Percentiles rank a stretch among this genome's conserved stretches.
Evolutionary conservation across 1,284 basidiomycete species (phyloP).

Genomic region (Tetrapyrgos nigripes): DNA sequence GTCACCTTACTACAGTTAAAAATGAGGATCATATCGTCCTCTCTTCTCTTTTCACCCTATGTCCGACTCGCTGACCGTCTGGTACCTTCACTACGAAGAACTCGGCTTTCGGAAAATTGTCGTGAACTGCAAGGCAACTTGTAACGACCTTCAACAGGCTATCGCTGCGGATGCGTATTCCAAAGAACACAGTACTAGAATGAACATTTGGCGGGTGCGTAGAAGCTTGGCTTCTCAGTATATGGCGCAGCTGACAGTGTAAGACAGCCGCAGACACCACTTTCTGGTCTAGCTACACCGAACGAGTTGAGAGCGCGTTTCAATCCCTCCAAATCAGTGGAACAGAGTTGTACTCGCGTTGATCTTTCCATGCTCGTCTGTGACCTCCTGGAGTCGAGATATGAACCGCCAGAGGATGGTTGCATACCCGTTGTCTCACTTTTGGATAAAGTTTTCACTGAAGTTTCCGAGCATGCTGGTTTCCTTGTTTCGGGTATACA

Average conservation of each 20-base stretch:
- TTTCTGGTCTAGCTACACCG: not conserved
- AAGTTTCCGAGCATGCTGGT: not conserved
- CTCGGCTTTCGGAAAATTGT: not conserved
- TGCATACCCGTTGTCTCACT: not conserved
- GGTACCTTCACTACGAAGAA: not conserved
- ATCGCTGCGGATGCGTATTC: not conserved
- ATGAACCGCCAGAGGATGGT: not conserved
- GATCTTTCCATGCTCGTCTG: not conserved
- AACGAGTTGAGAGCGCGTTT: not conserved
- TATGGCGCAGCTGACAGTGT: not conserved
- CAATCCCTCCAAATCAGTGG: not conserved
- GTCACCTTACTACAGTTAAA: too few relatives aligned
- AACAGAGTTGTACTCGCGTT: not conserved
- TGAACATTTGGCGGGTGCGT: not conserved
- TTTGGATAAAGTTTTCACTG: not conserved
- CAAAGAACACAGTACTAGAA: not conserved
- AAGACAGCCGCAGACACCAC: not conserved
- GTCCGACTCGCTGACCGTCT: not conserved
- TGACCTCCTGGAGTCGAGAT: not conserved
- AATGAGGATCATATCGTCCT: not conserved
- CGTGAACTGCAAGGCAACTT: not conserved
- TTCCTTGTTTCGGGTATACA: not conserved
- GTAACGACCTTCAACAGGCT: not conserved
- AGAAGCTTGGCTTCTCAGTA: too few relatives aligned
- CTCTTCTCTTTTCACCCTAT: not conserved